Base-by-base conservation (phyloP, 371 early-diverging fungal species). In the Circinella minor region DNA sequence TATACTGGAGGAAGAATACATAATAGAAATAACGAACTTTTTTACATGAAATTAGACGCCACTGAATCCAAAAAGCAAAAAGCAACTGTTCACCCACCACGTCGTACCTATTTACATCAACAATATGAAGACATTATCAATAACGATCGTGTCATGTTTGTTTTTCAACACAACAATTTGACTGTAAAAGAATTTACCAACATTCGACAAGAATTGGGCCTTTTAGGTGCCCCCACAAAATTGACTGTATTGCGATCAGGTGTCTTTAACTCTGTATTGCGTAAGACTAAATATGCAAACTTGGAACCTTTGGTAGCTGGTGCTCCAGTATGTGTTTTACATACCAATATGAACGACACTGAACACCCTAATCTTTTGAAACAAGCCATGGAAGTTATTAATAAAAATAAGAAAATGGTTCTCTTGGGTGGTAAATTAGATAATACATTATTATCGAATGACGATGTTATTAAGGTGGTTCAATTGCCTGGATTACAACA, bases 81-180 rank as follows among this genome's bases (percentile, higher is more conserved):
- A 54, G 34, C 49, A 36, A 18, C 69, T 3, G 73, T 74, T 27
- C 81, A 82, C 43, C 82, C 82, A 65, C 85, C 85, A 27, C 74
- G 81, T 51, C 85, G 85, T 66, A 76, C 77, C 3, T 90, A 81
- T 61, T 78, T 88, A 36, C 80, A 86, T 67, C 75, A 87, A 54
- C 74, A 83, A 68, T 90, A 90, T 71, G 66, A 76, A 38, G 69
- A 80, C 8, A 72, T 87, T 46, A 65, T 90, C 39, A 69, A 80
- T 36, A 72, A 82, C 59, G 89, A 89, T 75, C 81, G 89, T 34
- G 81, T 84, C 68, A 71, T 89, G 64, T 80, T 91, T 68, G 79
- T 91, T 63, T 84, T 87, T 55, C 91, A 91, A 71, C 89, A 89
- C 80, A 91, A 89, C 83, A 91, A 91, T 70, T 78, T 91, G 75